phyloP scores from a whole-genome alignment of 805 yeast genomes.

The Kluyveromyces siamensis region DNA sequence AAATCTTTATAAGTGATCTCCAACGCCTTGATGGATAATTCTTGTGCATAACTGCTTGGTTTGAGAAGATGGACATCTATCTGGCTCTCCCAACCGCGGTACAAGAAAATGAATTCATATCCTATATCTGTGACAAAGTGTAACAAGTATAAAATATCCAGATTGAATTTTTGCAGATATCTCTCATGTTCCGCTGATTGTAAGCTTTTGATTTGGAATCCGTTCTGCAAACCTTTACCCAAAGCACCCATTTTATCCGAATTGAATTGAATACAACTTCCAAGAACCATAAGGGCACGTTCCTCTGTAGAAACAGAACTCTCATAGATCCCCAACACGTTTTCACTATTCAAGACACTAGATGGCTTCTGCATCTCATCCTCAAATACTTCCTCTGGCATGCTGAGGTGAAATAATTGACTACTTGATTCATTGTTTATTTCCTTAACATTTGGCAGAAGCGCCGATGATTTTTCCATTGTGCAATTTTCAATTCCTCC shows the following conservation, averaged over 20 bases:
- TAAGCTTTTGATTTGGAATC: constrained; percentile 61
- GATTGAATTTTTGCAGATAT: constrained; percentile 46
- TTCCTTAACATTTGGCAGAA: constrained; percentile 57
- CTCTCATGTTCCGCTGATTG: constrained; percentile 36
- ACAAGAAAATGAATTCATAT: constrained; percentile 63
- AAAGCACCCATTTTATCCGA: constrained; percentile 69
- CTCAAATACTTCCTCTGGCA: constrained; percentile 57
- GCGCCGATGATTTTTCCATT: constrained; percentile 48
- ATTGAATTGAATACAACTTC: constrained; percentile 62
- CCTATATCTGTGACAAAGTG: constrained; percentile 61
- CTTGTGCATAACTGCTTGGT: constrained; percentile 59
- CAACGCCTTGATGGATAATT: constrained; percentile 22
- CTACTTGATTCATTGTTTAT: constrained; percentile 32
- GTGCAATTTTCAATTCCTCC: constrained; percentile 40
- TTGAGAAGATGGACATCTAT: constrained; percentile 52
- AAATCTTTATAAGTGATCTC: constrained; percentile 48
- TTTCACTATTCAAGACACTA: constrained; percentile 53
- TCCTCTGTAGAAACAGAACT: constrained; percentile 57
- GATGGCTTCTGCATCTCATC: constrained; percentile 50
- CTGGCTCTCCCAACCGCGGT: constrained; percentile 50
- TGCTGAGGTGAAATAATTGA: constrained; percentile 49
- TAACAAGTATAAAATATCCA: constrained; percentile 54
- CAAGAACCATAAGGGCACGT: constrained; percentile 71
- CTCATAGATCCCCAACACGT: constrained; percentile 67
- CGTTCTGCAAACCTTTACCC: constrained; percentile 77